phyloP scores from a whole-genome alignment of 2,329 filamentous ascomycete species.

The Sphaerostilbella broomeana region DNA sequence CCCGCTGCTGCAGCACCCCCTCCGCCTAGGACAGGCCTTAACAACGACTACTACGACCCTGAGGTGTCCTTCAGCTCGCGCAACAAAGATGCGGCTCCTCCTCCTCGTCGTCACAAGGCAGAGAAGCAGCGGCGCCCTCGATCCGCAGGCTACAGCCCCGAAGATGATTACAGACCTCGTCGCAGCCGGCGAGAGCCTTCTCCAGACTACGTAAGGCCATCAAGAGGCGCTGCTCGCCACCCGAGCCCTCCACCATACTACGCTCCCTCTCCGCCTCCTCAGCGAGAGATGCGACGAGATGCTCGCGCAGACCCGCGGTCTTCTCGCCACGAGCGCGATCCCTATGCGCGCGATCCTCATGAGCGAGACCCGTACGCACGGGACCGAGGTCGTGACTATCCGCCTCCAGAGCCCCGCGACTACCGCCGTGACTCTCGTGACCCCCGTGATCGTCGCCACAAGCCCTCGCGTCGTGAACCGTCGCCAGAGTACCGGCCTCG shows the following conservation, averaged over 20 bases:
- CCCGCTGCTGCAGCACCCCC: not conserved
- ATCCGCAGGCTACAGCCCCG: not conserved
- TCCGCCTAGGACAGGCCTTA: too few relatives aligned
- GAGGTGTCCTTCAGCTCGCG: not conserved
- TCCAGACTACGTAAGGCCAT: not conserved
- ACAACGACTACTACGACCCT: slow-evolving; percentile 9
- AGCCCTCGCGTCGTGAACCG: slow-evolving; percentile 9
- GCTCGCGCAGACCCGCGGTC: not conserved
- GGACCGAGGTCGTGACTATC: slow-evolving; percentile 4
- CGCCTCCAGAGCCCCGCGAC: slow-evolving; percentile 5
- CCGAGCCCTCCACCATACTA: slow-evolving; percentile 3
- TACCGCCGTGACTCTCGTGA: slow-evolving; percentile 1
- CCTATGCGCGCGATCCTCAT: not conserved
- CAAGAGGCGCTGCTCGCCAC: not conserved
- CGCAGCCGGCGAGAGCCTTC: slow-evolving; percentile 10
- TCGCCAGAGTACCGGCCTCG: not conserved
- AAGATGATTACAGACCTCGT: slow-evolving; percentile 4
- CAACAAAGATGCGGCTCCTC: not conserved
- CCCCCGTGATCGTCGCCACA: slow-evolving; percentile 9
- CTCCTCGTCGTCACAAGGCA: slow-evolving; percentile 1
- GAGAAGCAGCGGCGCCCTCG: slow-evolving; percentile 1
- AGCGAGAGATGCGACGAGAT: too few relatives aligned
- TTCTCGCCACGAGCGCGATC: slow-evolving; percentile 1
- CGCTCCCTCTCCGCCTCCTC: slow-evolving; percentile 6
- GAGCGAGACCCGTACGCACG: slow-evolving; percentile 1